A percentile compares a stretch with the other conserved stretches of the same genome.
phyloP scores from a whole-genome alignment of 2,329 filamentous ascomycete species.

The Colletotrichum sp. region DNA sequence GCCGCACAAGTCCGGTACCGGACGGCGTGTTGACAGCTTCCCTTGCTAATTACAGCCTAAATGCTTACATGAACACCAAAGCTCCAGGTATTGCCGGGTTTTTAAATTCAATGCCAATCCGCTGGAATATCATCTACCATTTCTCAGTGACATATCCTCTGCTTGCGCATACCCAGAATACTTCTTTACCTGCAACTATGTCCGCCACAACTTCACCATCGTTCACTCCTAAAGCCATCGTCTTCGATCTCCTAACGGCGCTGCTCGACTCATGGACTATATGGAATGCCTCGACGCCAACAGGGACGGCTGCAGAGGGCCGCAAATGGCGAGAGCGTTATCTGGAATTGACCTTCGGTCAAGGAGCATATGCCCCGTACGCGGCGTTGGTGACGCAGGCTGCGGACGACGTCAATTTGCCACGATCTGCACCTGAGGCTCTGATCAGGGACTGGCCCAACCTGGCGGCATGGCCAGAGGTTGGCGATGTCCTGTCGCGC shows the following conservation, averaged over 20 bases:
- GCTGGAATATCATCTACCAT: neutral
- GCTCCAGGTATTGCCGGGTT: fast-evolving
- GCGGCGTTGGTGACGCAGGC: neutral
- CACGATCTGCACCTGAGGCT: neutral
- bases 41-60: neutral
- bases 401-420: neutral
- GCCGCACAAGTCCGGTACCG: neutral
- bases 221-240: neutral
- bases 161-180: neutral
- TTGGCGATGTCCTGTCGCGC: neutral
- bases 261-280: neutral
- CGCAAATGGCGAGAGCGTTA: neutral
- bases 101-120: neutral
- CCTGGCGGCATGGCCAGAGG: neutral
- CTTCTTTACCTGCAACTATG: neutral
- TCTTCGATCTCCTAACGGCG: neutral
- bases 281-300: neutral
- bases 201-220: neutral
- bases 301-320: neutral
- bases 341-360: neutral
- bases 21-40: neutral
- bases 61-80: neutral
- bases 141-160: neutral
- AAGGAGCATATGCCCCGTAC: neutral
- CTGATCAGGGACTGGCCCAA: neutral